A percentile compares a stretch with the other conserved stretches of the same genome.
phyloP scores from a whole-genome alignment of 768 basidiomycete species.

The Saitozyma sp. region DNA sequence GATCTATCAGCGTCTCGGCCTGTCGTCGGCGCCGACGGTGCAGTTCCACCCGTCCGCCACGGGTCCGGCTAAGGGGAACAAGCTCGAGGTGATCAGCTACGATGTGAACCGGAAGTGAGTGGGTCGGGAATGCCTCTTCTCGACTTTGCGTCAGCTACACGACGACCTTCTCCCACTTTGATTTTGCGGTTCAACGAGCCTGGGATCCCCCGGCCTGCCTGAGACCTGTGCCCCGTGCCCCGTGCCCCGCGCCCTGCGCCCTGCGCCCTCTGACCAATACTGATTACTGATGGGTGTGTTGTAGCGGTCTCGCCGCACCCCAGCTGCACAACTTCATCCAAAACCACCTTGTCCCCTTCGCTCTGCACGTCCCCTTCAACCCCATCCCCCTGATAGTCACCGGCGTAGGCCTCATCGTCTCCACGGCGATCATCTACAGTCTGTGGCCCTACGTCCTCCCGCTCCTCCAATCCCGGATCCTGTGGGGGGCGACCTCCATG shows the following conservation, averaged over 20 bases:
- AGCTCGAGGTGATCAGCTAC: constrained; percentile 64
- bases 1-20: constrained; percentile 81
- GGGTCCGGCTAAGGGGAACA: constrained; percentile 68
- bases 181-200: background rate
- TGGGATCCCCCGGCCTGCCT: background rate
- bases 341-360: constrained; percentile 69
- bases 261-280: constrained; percentile 8
- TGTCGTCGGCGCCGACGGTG: constrained; percentile 81
- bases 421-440: constrained; percentile 56
- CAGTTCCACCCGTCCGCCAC: constrained; percentile 70
- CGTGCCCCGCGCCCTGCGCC: background rate
- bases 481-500: constrained; percentile 58
- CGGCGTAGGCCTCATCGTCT: constrained; percentile 55
- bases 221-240: too few species aligned
- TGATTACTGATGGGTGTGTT: constrained; percentile 10
- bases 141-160: background rate
- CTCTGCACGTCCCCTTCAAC: constrained; percentile 70
- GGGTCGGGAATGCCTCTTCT: background rate
- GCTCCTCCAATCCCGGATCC: constrained; percentile 38
- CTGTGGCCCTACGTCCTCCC: constrained; percentile 42
- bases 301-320: constrained; percentile 78
- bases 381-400: constrained; percentile 58
- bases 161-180: background rate
- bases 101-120: constrained; percentile 54
- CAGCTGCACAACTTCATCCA: constrained; percentile 75